Percentiles rank a stretch among this genome's conserved stretches.
These are phyloP conservation scores for Neurospora sp. DNA, from an alignment of 495 filamentous ascomycete genomes.

Conservation along the genomic window DNA sequence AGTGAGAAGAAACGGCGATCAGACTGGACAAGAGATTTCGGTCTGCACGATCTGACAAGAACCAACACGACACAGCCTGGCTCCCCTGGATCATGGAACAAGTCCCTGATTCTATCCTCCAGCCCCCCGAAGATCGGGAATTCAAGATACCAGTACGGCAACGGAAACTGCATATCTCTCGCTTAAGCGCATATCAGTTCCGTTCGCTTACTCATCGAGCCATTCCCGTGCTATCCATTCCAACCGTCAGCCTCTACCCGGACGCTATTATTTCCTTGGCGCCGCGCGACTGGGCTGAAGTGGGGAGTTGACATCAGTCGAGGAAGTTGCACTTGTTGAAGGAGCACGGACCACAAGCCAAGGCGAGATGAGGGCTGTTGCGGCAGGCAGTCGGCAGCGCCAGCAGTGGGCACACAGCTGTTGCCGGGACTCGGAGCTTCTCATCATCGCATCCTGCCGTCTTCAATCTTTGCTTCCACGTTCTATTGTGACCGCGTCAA, in stretches of 20 bases:
- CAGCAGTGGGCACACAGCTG: not conserved
- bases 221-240: not conserved
- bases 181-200: not conserved
- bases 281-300: not conserved
- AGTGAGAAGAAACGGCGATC: not conserved
- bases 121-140: not conserved
- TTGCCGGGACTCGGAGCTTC: not conserved
- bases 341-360: not conserved
- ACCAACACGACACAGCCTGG: not conserved
- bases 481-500: not conserved
- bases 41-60: not conserved
- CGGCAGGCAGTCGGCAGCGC: not conserved
- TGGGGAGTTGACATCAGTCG: not conserved
- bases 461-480: not conserved
- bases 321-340: not conserved
- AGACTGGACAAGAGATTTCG: not conserved
- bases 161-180: not conserved
- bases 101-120: not conserved
- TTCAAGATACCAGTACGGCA: not conserved
- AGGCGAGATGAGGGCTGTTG: not conserved
- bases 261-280: not conserved
- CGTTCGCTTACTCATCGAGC: not conserved
- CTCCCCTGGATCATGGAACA: not conserved
- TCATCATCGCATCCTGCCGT: not conserved
- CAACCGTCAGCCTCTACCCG: not conserved